These are phyloP conservation scores for Fragaria ananassa DNA, from an alignment of 306 rosid genomes.

Conservation along the genomic window DNA sequence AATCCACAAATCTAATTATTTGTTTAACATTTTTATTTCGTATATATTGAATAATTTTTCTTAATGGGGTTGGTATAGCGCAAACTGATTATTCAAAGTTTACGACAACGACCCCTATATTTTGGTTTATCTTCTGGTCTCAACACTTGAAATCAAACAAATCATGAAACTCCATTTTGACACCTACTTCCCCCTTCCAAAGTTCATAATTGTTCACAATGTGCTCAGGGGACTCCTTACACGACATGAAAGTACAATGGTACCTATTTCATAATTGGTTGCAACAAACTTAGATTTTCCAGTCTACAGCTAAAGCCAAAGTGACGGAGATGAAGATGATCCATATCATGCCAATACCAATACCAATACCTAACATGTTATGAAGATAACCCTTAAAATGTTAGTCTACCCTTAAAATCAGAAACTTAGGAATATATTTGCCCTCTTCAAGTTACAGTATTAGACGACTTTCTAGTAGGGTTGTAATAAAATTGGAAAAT, in stretches of 20 bases:
- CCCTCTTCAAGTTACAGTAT: not conserved
- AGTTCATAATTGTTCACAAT: not conserved
- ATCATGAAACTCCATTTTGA: too few species aligned
- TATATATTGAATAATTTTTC: too few species aligned
- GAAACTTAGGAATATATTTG: not conserved
- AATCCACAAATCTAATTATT: not conserved
- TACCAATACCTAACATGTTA: not conserved
- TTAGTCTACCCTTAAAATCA: not conserved
- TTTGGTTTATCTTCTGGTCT: too few species aligned
- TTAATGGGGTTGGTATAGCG: not conserved
- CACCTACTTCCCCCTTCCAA: not conserved
- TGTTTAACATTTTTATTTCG: not conserved
- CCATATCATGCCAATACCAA: not conserved
- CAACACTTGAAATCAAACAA: too few species aligned
- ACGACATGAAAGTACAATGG: not conserved
- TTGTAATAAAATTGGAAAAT: conserved; percentile 22
- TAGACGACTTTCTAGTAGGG: conserved; percentile 35
- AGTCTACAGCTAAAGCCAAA: not conserved
- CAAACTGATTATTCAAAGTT: not conserved
- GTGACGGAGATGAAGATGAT: not conserved
- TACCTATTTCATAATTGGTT: not conserved
- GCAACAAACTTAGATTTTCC: not conserved
- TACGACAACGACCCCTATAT: too few species aligned
- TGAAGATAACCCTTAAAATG: not conserved
- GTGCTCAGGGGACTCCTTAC: not conserved